phyloP scores from a whole-genome alignment of 495 filamentous ascomycete genomes.

The Trichoderma virens region DNA sequence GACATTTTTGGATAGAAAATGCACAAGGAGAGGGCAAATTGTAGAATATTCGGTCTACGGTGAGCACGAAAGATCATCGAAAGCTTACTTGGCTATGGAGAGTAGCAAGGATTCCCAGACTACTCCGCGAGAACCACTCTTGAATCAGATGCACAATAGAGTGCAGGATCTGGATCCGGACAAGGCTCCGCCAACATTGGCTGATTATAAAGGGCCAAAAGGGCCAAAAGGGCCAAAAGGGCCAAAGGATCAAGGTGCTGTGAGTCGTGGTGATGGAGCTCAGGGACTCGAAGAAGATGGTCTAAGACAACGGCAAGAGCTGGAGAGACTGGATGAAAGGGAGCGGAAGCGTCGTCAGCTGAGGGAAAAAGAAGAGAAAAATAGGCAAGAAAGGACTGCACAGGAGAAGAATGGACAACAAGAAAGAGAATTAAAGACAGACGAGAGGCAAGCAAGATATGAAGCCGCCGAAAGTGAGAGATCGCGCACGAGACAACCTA shows the following conservation, averaged over 20 bases:
- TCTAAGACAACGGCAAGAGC: not conserved
- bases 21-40: not conserved
- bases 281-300: not conserved
- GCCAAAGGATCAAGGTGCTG: no score
- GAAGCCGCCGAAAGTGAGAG: not conserved
- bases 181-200: no score
- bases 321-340: not conserved
- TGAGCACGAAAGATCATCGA: not conserved
- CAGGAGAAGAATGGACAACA: not conserved
- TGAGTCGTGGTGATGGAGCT: not conserved
- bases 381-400: no score
- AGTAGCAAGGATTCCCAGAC: not conserved
- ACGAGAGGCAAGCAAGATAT: not conserved
- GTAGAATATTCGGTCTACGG: not conserved
- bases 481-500: not conserved
- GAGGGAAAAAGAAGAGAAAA: not conserved
- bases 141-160: constrained; percentile 1
- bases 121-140: not conserved
- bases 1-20: not conserved
- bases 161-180: not conserved
- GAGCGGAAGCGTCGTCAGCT: not conserved
- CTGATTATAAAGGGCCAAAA: not conserved
- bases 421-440: not conserved
- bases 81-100: not conserved
- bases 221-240: no score